Evolutionary conservation across 257 asterid genomes (phyloP).

Genomic region (Solanum ossicruentum): DNA sequence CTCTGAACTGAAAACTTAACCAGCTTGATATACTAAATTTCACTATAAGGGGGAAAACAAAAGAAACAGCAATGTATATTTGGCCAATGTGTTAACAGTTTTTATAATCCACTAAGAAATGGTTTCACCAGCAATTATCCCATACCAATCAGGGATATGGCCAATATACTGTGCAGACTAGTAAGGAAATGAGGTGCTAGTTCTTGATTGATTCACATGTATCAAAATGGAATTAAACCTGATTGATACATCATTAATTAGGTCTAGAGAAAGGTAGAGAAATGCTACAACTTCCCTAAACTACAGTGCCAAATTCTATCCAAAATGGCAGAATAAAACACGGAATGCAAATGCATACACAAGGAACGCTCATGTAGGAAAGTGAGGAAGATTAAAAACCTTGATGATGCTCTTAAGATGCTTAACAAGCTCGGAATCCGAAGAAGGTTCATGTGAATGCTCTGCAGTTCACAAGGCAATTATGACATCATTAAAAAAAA

Average conservation of each 20-base stretch:
- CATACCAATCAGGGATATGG: not conserved
- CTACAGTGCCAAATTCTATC: not conserved
- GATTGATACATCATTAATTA: not conserved
- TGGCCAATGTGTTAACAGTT: not conserved
- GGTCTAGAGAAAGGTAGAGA: not conserved
- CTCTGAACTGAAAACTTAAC: constrained; percentile 58
- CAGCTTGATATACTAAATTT: not conserved
- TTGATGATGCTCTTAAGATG: constrained; percentile 76
- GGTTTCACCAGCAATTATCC: not conserved
- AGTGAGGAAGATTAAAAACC: constrained; percentile 9
- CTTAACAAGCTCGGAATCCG: constrained; percentile 76
- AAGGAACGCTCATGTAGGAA: not conserved
- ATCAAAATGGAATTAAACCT: not conserved
- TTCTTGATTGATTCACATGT: not conserved
- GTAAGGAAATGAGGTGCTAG: not conserved
- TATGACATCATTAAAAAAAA: not conserved
- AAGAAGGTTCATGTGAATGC: constrained; percentile 59
- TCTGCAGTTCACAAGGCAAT: constrained; percentile 25
- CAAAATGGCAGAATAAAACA: not conserved
- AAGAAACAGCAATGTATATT: not conserved
- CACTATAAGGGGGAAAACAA: not conserved
- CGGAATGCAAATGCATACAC: not conserved
- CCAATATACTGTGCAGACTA: not conserved
- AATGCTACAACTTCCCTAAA: not conserved
- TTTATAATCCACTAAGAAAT: not conserved